A percentile compares a stretch with the other conserved stretches of the same genome.
These are phyloP conservation scores for Sporothrix protearum DNA, from an alignment of 2,329 filamentous ascomycete genomes.

Conservation along the genomic window DNA sequence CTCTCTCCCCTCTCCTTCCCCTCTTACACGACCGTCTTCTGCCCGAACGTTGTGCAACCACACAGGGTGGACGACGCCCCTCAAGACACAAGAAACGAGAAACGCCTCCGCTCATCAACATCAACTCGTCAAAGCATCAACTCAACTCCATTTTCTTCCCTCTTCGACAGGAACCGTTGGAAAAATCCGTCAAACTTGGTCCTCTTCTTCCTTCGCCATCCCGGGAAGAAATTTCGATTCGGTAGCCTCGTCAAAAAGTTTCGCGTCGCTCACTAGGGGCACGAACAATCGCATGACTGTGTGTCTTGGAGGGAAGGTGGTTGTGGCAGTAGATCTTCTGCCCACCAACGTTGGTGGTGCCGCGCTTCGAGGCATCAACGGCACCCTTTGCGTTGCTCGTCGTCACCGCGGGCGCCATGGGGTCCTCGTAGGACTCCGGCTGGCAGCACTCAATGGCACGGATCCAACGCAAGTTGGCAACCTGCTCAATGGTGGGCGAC, in stretches of 20 bases:
- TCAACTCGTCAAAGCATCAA: too few species aligned
- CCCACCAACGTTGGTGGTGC: slow-evolving; percentile 40
- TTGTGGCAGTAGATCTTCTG: slow-evolving; percentile 58
- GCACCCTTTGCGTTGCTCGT: slow-evolving; percentile 33
- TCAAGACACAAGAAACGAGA: not conserved
- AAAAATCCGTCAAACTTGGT: not conserved
- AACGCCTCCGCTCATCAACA: not conserved
- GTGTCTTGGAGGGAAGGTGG: slow-evolving; percentile 50
- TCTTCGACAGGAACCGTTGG: not conserved
- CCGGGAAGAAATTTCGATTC: not conserved
- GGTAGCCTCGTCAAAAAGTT: not conserved
- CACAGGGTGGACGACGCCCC: not conserved
- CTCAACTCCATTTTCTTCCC: not conserved
- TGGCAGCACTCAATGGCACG: slow-evolving; percentile 76
- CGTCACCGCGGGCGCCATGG: slow-evolving; percentile 31
- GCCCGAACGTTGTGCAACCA: not conserved
- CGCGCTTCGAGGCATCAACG: slow-evolving; percentile 61
- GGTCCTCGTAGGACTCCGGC: slow-evolving; percentile 65
- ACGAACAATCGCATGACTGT: slow-evolving; percentile 27
- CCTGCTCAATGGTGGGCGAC: slow-evolving; percentile 66
- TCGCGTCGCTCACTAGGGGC: not conserved
- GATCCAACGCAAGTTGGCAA: slow-evolving; percentile 68
- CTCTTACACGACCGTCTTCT: not conserved
- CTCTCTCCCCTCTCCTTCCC: not conserved
- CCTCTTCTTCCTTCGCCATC: not conserved